phyloP scores from a whole-genome alignment of 345 rosid genomes.

The Nephelium lappaceum region DNA sequence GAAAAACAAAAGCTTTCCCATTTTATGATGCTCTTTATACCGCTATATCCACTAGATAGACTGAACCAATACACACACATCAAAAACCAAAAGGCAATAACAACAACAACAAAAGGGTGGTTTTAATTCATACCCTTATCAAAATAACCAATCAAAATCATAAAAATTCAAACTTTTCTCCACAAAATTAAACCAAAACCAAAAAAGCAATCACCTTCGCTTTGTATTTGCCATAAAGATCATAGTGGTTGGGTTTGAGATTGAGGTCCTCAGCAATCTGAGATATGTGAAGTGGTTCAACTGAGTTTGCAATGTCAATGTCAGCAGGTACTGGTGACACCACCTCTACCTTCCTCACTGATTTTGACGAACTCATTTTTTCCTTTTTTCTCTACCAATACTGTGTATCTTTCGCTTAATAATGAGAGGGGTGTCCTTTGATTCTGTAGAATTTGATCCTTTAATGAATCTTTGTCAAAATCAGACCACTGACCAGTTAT shows the following conservation, averaged over 20 bases:
- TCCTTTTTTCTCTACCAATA: background rate
- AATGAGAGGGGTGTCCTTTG: background rate
- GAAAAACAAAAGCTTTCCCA: background rate
- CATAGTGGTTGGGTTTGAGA: constrained; percentile 71
- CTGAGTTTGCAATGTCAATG: constrained; percentile 89
- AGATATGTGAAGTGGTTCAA: constrained; percentile 80
- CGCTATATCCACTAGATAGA: too few species aligned
- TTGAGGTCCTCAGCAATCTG: constrained; percentile 81
- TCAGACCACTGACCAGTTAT: background rate
- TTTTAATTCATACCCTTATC: background rate
- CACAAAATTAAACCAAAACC: background rate
- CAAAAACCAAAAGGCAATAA: background rate
- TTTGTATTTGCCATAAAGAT: constrained; percentile 92
- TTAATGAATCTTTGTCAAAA: background rate
- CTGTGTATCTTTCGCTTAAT: background rate
- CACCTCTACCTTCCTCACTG: constrained; percentile 70
- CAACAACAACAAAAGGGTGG: background rate
- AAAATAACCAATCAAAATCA: background rate
- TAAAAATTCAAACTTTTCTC: background rate
- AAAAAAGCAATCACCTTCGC: constrained; percentile 68
- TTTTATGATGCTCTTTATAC: too few species aligned
- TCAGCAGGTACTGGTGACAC: constrained; percentile 94
- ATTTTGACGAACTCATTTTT: constrained; percentile 52
- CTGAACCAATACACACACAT: background rate
- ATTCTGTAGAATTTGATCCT: background rate